These are phyloP conservation scores for Alternaria sp. DNA, from an alignment of 2,329 filamentous ascomycete genomes.

Conservation along the genomic window DNA sequence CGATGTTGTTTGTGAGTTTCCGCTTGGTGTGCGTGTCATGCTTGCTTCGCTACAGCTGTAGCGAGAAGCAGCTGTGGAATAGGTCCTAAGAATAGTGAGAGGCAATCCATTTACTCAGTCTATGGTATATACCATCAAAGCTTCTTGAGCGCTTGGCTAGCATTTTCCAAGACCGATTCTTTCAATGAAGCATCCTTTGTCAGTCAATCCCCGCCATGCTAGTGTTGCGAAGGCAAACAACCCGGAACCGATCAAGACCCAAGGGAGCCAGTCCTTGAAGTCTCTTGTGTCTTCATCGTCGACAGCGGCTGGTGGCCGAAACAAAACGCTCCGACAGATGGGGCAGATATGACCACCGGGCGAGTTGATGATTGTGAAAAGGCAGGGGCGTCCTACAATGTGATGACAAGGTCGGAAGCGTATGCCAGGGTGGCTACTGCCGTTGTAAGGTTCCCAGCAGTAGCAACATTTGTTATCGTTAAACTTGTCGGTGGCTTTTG, in stretches of 20 bases:
- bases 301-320: background rate
- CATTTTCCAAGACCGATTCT: accelerated
- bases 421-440: background rate
- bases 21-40: background rate
- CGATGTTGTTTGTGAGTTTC: too few species aligned
- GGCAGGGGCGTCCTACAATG: background rate
- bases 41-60: background rate
- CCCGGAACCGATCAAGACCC: background rate
- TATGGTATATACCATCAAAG: background rate
- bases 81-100: background rate
- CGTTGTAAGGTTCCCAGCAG: background rate
- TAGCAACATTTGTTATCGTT: background rate
- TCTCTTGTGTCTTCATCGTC: background rate
- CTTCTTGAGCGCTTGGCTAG: background rate
- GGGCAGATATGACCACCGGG: background rate
- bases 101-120: background rate
- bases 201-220: background rate
- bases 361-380: background rate
- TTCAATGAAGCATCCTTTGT: background rate
- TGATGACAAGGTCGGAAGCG: background rate
- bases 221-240: background rate
- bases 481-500: background rate
- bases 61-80: background rate
- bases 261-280: background rate
- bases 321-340: background rate